These are phyloP conservation scores for Daldinia sp. DNA, from an alignment of 2,329 filamentous ascomycete genomes.

Conservation along the genomic window DNA sequence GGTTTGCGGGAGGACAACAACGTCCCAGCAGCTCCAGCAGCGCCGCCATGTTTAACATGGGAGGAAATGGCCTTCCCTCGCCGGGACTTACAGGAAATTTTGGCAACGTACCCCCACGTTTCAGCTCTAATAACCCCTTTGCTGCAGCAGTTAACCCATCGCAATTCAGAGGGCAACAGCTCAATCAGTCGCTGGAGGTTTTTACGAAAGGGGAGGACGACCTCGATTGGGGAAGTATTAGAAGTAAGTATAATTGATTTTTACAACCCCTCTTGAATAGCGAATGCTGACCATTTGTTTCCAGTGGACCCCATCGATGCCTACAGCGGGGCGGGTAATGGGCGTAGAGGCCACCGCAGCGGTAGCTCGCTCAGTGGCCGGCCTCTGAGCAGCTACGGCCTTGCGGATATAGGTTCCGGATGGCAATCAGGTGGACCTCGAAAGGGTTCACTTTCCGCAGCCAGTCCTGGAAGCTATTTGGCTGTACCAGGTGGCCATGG, in stretches of 20 bases:
- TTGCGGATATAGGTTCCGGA: constrained; percentile 60
- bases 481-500: constrained; percentile 54
- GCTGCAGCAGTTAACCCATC: constrained; percentile 50
- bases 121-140: constrained; percentile 70
- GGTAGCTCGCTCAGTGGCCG: constrained; percentile 47
- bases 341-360: constrained; percentile 42
- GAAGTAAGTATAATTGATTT: constrained; percentile 40
- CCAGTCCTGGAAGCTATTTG: constrained; percentile 61
- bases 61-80: constrained; percentile 41
- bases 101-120: constrained; percentile 50
- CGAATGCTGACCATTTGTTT: constrained; percentile 7
- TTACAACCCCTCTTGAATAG: not conserved
- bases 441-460: constrained; percentile 62
- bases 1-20: constrained; percentile 50
- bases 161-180: constrained; percentile 42
- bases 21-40: constrained; percentile 50
- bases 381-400: constrained; percentile 65
- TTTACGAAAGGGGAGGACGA: constrained; percentile 68
- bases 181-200: constrained; percentile 65
- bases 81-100: constrained; percentile 35
- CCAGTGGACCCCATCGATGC: constrained; percentile 48
- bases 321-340: constrained; percentile 28
- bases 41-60: constrained; percentile 41
- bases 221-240: constrained; percentile 66
- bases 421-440: constrained; percentile 62